A percentile compares a stretch with the other conserved stretches of the same genome.
phyloP scores from a whole-genome alignment of 768 basidiomycete species.

The Podaxis sp. region DNA sequence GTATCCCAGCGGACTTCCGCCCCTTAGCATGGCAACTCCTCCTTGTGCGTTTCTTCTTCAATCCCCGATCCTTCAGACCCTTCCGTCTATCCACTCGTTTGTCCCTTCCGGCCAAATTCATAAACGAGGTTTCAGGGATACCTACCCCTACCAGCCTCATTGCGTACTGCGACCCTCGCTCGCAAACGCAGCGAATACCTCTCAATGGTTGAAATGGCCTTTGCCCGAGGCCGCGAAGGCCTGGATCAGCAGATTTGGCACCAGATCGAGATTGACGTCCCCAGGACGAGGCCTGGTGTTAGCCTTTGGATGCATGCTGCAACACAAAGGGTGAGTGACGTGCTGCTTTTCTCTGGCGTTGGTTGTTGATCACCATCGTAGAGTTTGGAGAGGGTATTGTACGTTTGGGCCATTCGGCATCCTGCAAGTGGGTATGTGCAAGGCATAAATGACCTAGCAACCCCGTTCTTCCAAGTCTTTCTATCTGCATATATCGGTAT shows the following conservation, averaged over 20 bases:
- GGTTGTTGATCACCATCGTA: constrained; percentile 33
- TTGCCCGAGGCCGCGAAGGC: constrained; percentile 80
- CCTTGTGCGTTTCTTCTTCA: constrained; percentile 55
- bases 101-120: constrained; percentile 4
- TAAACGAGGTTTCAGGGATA: constrained; percentile 67
- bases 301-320: constrained; percentile 86
- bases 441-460: constrained; percentile 97
- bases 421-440: constrained; percentile 99
- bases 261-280: constrained; percentile 98
- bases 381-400: constrained; percentile 93
- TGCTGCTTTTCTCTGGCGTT: constrained; percentile 1
- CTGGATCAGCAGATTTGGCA: constrained; percentile 99
- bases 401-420: constrained; percentile 99
- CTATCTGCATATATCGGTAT: constrained; percentile 91
- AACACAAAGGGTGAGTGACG: constrained; percentile 76
- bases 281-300: constrained; percentile 90
- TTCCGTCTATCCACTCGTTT: background rate
- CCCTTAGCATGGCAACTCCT: constrained; percentile 94
- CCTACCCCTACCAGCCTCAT: constrained; percentile 78
- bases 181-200: constrained; percentile 92
- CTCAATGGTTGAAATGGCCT: constrained; percentile 86
- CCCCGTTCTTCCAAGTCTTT: constrained; percentile 98
- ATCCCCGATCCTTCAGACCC: background rate
- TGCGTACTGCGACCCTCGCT: constrained; percentile 74
- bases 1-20: constrained; percentile 84